These are phyloP conservation scores for Neofusicoccum sp. DNA, from an alignment of 2,329 filamentous ascomycete species.

Conservation along the genomic window DNA sequence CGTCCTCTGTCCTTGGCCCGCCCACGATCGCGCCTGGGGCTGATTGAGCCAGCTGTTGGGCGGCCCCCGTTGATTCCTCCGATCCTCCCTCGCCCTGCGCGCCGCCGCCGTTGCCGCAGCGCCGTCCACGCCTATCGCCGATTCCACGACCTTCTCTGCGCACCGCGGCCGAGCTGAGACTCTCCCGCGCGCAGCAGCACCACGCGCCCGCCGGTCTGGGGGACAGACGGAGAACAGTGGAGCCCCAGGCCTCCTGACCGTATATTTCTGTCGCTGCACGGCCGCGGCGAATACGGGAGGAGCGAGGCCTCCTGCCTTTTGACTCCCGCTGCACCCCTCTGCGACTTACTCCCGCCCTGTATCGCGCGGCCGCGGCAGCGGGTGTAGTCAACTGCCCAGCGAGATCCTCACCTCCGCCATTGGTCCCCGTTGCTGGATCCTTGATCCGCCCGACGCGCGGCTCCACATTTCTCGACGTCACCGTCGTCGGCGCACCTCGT, in stretches of 20 bases:
- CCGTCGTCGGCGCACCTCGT: slow-evolving; percentile 5
- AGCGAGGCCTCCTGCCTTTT: not conserved
- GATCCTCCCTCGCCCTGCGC: not conserved
- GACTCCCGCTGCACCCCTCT: not conserved
- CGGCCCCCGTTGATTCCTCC: no score
- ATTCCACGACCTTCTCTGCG: not conserved
- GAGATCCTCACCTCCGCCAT: slow-evolving; percentile 13
- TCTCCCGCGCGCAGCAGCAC: not conserved
- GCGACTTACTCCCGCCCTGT: not conserved
- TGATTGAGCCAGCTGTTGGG: not conserved
- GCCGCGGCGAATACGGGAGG: slow-evolving; percentile 2
- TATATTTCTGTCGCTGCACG: slow-evolving; percentile 16
- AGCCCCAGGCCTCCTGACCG: slow-evolving; percentile 11
- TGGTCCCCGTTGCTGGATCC: slow-evolving; percentile 7
- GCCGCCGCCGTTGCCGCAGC: not conserved
- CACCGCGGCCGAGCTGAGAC: not conserved
- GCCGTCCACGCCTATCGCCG: not conserved
- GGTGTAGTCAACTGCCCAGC: slow-evolving; percentile 4
- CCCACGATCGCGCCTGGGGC: not conserved
- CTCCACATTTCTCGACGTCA: slow-evolving; percentile 20
- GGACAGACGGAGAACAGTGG: slow-evolving; percentile 11
- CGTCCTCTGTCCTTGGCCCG: not conserved
- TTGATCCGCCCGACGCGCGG: slow-evolving; percentile 8
- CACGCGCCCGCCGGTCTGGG: not conserved
- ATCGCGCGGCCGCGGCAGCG: slow-evolving; percentile 3